Evolutionary conservation across 2,329 filamentous ascomycete species (phyloP).

Genomic region (Aspergillus sp.): DNA sequence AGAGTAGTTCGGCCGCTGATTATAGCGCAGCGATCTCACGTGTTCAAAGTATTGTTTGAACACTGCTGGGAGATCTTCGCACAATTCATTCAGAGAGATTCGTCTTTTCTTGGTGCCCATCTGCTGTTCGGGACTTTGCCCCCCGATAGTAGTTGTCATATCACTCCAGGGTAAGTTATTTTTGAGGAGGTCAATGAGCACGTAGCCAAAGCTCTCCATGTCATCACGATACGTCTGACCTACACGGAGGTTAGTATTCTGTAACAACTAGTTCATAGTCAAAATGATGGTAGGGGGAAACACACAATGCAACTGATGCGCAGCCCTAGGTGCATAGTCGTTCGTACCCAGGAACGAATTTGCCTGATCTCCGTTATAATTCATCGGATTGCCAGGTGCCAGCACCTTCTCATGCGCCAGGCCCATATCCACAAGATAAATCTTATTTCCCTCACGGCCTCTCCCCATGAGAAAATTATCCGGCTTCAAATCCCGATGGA

Average conservation of each 20-base stretch:
- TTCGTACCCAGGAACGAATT: not conserved
- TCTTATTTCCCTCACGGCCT: not conserved
- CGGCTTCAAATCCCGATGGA: constrained; percentile 3
- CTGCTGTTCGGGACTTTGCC: not conserved
- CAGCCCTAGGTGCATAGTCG: not conserved
- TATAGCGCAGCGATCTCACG: not conserved
- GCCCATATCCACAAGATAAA: not conserved
- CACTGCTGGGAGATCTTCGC: not conserved
- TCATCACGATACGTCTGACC: constrained; percentile 1
- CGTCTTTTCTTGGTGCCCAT: not conserved
- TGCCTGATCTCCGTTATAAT: not conserved
- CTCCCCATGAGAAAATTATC: not conserved
- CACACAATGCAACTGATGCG: not conserved
- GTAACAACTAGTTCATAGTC: too few relatives aligned
- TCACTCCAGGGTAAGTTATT: not conserved
- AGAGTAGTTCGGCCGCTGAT: not conserved
- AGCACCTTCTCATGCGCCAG: not conserved
- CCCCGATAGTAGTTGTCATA: not conserved
- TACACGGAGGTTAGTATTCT: not conserved
- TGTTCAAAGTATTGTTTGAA: not conserved
- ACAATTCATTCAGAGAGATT: not conserved
- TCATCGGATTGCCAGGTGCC: not conserved
- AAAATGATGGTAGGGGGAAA: not conserved
- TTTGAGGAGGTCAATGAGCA: not conserved
- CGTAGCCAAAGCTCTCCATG: not conserved